phyloP scores from a whole-genome alignment of 495 filamentous ascomycete species.

The Bathelium albidoporum region DNA sequence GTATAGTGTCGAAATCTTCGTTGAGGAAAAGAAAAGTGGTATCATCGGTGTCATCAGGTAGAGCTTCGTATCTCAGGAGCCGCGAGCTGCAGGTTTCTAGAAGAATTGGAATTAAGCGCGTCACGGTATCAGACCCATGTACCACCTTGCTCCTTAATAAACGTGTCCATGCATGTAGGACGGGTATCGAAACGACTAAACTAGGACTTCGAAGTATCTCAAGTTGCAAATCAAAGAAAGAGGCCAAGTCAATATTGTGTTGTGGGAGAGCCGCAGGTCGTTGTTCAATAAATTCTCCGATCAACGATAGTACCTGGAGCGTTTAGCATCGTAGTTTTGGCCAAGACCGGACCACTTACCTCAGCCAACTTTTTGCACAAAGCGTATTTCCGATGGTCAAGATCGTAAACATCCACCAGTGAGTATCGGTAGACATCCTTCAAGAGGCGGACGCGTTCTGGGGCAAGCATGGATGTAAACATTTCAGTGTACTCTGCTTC shows the following conservation, averaged over 20 bases:
- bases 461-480: slow-evolving; percentile 66
- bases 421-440: slow-evolving; percentile 75
- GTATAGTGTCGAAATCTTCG: slow-evolving; percentile 89
- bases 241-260: slow-evolving; percentile 54
- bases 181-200: slow-evolving; percentile 82
- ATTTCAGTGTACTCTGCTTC: slow-evolving; percentile 71
- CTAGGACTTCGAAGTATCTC: slow-evolving; percentile 73
- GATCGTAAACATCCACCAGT: slow-evolving; percentile 61
- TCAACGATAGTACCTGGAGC: slow-evolving; percentile 64
- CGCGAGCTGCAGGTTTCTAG: slow-evolving; percentile 69
- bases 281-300: slow-evolving; percentile 74
- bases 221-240: slow-evolving; percentile 70
- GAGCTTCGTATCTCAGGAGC: slow-evolving; percentile 71
- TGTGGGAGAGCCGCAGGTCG: slow-evolving; percentile 49
- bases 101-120: slow-evolving; percentile 59
- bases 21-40: slow-evolving; percentile 69
- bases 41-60: slow-evolving; percentile 71
- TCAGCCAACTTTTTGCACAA: slow-evolving; percentile 91
- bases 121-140: slow-evolving; percentile 53
- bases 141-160: slow-evolving; percentile 59
- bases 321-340: not conserved
- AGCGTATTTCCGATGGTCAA: slow-evolving; percentile 84
- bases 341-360: slow-evolving; percentile 36
- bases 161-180: slow-evolving; percentile 80
- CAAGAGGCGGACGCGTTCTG: slow-evolving; percentile 60